Base-by-base conservation (phyloP, 78 protist species). In the Dictyostelium discoideum region DNA sequence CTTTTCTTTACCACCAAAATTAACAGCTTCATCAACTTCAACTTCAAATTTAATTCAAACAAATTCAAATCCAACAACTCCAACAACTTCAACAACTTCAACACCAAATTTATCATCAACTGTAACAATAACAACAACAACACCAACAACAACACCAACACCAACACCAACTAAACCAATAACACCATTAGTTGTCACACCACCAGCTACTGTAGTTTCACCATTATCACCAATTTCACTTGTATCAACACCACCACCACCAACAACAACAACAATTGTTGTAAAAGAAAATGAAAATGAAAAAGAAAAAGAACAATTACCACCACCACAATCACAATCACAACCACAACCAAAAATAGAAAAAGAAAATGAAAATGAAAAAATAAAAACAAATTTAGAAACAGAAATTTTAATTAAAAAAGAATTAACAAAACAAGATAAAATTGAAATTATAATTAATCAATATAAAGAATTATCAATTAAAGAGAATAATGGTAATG, bases 351-450 rank as follows among this genome's bases (percentile, higher is more conserved):
- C 0, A 32, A 39, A 26, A 26, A 18, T 11, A 26, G 7, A n/a
- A n/a, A 6, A 46, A 46, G 54, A 18, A 57, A 3, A 20, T 8
- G 24, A 44, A 32, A 44, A 32, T 44, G 54, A 42, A 14, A 6
- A 79, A 79, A 24, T 3, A n/a, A 44, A 79, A 40, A 3, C 1
- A 3, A 8, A 46, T 6, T 10, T 29, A 29, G 57, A 74, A 73
- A 6, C 82, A 44, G 18, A 42, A 24, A 29, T 37, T 9, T 11
- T 32, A 40, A 10, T 54, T 39, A 85, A 78, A 26, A 50, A 50
- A 74, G 79, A 72, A 78, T 22, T 78, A 22, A 54, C 29, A 60
- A 73, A 87, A n/a, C 86, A 60, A 22, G 86, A 87, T 20, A 9
- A 74, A 22, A 22, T 79, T 32, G 39, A 74, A 48, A 48, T 5